Evolutionary conservation across 148 eudicot genomes (phyloP).

Genomic region (Fagopyrum esculentum): DNA sequence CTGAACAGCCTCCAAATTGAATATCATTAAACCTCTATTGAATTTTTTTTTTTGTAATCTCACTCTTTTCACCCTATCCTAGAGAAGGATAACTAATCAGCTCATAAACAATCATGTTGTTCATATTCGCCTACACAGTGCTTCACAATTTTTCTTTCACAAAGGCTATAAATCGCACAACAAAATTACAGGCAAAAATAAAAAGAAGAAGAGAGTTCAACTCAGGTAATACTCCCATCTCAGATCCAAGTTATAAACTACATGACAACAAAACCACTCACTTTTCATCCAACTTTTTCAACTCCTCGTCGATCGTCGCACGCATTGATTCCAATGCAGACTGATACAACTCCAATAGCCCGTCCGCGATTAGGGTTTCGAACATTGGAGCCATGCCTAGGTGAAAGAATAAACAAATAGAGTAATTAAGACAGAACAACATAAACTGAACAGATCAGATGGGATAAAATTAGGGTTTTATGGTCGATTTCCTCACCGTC

Average conservation of each 20-base stretch:
- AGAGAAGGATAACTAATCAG: neutral
- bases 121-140: neutral
- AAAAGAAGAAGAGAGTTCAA: neutral
- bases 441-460: neutral
- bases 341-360: constrained; percentile 61
- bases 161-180: neutral
- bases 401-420: neutral
- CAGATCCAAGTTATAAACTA: neutral
- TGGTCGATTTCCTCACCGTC: constrained; percentile 32
- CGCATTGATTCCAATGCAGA: constrained; percentile 60
- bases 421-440: neutral
- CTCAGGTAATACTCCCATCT: neutral
- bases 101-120: neutral
- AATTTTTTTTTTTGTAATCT: too few species aligned
- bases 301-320: constrained; percentile 57
- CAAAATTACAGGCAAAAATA: neutral
- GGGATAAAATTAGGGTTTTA: constrained; percentile 11
- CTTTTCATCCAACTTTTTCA: constrained; percentile 89
- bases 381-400: constrained; percentile 78
- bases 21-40: too few species aligned
- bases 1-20: too few species aligned
- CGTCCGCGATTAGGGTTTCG: constrained; percentile 51
- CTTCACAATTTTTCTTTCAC: neutral
- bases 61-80: too few species aligned
- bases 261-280: constrained; percentile 23